Evolutionary conservation across 2,329 filamentous ascomycete species (phyloP).

Genomic region (Scytalidium lignicola): DNA sequence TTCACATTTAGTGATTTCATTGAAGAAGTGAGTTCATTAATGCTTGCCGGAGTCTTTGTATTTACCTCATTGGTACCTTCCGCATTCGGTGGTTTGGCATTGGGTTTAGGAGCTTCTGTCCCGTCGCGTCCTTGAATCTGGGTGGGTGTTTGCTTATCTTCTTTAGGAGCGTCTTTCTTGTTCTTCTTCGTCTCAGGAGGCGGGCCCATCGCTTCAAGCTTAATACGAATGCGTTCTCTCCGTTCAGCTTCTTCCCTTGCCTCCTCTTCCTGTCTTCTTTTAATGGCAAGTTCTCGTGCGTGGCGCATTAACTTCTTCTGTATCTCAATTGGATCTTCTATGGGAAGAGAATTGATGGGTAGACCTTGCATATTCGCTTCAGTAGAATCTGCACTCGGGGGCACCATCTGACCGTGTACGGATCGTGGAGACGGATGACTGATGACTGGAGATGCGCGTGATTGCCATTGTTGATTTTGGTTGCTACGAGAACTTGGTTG

Average conservation of each 20-base stretch:
- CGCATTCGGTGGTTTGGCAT: constrained; percentile 3
- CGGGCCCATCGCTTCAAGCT: constrained; percentile 65
- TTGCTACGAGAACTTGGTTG: constrained; percentile 21
- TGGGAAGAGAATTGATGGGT: constrained; percentile 26
- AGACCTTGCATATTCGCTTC: constrained; percentile 23
- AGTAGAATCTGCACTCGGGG: constrained; percentile 29
- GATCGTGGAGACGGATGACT: constrained; percentile 29
- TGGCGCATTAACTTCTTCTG: constrained; percentile 72
- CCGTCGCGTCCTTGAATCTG: constrained; percentile 23
- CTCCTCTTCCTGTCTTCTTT: constrained; percentile 63
- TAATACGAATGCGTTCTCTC: constrained; percentile 65
- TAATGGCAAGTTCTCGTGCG: constrained; percentile 63
- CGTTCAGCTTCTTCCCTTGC: constrained; percentile 67
- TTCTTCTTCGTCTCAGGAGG: constrained; percentile 54
- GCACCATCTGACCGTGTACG: constrained; percentile 24
- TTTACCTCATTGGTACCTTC: background rate
- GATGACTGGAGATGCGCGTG: constrained; percentile 29
- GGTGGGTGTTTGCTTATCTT: constrained; percentile 36
- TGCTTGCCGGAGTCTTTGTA: background rate
- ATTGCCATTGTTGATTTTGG: constrained; percentile 33
- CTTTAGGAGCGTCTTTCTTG: constrained; percentile 46
- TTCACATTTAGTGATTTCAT: background rate
- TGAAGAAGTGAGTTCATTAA: background rate
- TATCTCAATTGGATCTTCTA: constrained; percentile 53
- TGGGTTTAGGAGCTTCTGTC: constrained; percentile 4